These are phyloP conservation scores for Mycena chlorophos DNA, from an alignment of 768 basidiomycete species.

Conservation along the genomic window DNA sequence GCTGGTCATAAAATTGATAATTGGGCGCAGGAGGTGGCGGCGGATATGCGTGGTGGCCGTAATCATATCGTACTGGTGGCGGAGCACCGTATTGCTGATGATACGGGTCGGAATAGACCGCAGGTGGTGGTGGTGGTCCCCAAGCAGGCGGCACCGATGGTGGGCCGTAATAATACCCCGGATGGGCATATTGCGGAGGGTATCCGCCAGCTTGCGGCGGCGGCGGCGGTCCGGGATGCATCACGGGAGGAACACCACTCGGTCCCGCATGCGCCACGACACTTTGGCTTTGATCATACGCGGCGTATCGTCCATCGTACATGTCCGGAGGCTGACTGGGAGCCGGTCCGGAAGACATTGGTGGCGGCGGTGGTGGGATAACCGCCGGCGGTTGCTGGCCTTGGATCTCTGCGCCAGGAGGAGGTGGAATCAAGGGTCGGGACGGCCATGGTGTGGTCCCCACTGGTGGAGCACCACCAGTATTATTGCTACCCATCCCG, in stretches of 20 bases:
- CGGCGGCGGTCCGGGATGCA: background rate
- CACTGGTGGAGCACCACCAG: slow-evolving; percentile 24
- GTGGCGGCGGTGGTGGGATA: background rate
- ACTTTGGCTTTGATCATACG: slow-evolving; percentile 1
- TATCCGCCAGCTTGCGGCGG: background rate
- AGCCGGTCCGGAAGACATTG: background rate
- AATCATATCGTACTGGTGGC: slow-evolving; percentile 15
- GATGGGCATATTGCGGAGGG: background rate
- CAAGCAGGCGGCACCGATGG: slow-evolving; percentile 5
- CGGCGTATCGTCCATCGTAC: background rate
- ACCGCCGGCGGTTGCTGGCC: background rate
- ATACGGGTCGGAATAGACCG: background rate
- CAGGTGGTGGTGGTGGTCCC: background rate
- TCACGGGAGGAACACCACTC: background rate
- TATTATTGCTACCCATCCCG: slow-evolving; percentile 24
- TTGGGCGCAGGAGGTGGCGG: slow-evolving; percentile 6
- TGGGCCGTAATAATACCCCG: slow-evolving; percentile 1
- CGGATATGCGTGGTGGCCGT: slow-evolving; percentile 16
- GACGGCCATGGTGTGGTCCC: slow-evolving; percentile 21
- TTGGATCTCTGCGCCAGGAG: slow-evolving; percentile 23
- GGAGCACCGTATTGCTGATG: slow-evolving; percentile 11
- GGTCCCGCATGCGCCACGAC: background rate
- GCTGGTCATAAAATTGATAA: slow-evolving; percentile 3
- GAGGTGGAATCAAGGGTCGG: slow-evolving; percentile 21
- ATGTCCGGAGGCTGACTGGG: background rate